These are phyloP conservation scores for Ascosphaera aggregata DNA, from an alignment of 2,329 filamentous ascomycete species.

Conservation along the genomic window DNA sequence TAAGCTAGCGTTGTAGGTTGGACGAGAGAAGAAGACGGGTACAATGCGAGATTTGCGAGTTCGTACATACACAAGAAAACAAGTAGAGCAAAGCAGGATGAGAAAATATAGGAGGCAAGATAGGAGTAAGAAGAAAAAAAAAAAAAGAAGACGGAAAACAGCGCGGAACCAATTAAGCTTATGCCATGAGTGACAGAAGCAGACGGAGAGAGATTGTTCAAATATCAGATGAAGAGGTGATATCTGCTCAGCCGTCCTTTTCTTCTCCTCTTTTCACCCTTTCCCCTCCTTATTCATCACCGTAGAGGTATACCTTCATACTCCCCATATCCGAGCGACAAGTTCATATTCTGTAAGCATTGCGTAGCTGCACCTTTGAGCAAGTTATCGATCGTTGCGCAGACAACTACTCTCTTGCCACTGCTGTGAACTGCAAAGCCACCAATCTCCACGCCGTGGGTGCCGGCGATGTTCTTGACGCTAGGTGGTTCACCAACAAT, in stretches of 20 bases:
- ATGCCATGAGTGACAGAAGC: not conserved
- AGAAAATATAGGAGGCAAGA: not conserved
- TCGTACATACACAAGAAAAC: not conserved
- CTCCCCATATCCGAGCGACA: constrained; percentile 69
- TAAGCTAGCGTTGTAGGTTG: not conserved
- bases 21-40: too few species aligned
- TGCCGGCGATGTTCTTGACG: constrained; percentile 64
- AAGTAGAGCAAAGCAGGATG: not conserved
- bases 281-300: constrained; percentile 8
- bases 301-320: constrained; percentile 62
- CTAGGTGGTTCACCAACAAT: constrained; percentile 67
- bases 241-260: not conserved
- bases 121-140: not conserved
- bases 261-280: not conserved
- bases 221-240: not conserved
- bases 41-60: too few species aligned
- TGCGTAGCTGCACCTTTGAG: constrained; percentile 85
- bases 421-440: constrained; percentile 81
- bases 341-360: constrained; percentile 89
- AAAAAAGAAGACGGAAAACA: not conserved
- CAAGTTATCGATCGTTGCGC: constrained; percentile 81
- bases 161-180: not conserved
- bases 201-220: not conserved
- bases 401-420: constrained; percentile 83
- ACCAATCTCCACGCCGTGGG: constrained; percentile 82